These are phyloP conservation scores for Micractinium conductrix DNA, from an alignment of 139 green algal species.

Conservation along the genomic window DNA sequence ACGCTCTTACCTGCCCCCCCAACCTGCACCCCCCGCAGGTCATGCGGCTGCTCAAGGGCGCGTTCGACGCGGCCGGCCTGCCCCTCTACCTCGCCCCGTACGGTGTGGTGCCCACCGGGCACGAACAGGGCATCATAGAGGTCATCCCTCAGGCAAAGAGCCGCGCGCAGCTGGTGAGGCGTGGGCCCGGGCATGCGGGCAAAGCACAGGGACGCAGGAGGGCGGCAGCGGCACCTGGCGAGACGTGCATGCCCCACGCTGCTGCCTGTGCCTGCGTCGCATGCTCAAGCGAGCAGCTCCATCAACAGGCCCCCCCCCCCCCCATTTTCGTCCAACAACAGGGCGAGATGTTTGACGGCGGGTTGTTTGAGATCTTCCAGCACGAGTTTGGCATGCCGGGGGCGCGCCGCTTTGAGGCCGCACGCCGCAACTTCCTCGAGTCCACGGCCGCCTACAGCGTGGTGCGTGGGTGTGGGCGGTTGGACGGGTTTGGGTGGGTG, in stretches of 20 bases:
- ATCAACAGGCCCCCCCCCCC: no score
- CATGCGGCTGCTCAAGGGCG: constrained; percentile 79
- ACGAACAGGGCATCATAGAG: constrained; percentile 97
- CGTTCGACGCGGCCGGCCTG: constrained; percentile 77
- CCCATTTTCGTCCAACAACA: constrained; percentile 36
- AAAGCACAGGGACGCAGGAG: no score
- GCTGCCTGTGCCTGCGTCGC: no score
- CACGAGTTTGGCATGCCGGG: constrained; percentile 88
- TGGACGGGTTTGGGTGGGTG: no score
- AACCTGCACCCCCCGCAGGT: constrained; percentile 54
- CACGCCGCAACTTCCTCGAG: constrained; percentile 89
- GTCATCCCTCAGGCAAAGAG: constrained; percentile 88
- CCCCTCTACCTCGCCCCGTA: constrained; percentile 92
- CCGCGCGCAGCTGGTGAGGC: constrained; percentile 48
- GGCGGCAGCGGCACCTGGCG: no score
- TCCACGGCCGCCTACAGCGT: constrained; percentile 86
- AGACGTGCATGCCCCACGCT: no score
- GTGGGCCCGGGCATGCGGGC: background rate
- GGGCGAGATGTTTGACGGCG: constrained; percentile 91
- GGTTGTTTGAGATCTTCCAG: constrained; percentile 94
- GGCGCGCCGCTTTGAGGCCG: constrained; percentile 81
- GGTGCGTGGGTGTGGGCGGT: no score
- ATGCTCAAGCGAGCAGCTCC: no score
- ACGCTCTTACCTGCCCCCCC: background rate
- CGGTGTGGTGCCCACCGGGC: constrained; percentile 94